These are phyloP conservation scores for Clarireedia hainanense DNA, from an alignment of 2,329 filamentous ascomycete genomes.

Conservation along the genomic window DNA sequence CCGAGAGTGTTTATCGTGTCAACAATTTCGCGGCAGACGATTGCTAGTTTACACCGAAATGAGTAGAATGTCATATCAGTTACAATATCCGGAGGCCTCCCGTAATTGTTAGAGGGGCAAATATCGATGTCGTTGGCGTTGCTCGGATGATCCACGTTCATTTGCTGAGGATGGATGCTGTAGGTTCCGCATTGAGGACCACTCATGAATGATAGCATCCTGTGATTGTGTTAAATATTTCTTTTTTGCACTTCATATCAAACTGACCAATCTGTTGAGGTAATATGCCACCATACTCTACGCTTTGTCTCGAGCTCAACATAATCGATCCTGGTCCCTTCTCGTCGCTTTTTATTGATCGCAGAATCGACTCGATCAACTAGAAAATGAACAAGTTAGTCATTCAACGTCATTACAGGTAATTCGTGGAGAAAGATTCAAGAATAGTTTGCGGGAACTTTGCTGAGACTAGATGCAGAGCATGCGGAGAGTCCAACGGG, in stretches of 20 bases:
- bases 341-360: constrained; percentile 16
- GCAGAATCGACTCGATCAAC: constrained; percentile 18
- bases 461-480: no score
- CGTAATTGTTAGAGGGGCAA: constrained; percentile 15
- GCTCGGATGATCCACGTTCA: constrained; percentile 31
- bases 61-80: constrained; percentile 34
- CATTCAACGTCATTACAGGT: no score
- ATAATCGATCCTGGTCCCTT: constrained; percentile 17
- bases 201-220: constrained; percentile 30
- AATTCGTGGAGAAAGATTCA: no score
- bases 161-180: constrained; percentile 31
- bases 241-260: neutral
- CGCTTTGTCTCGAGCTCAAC: constrained; percentile 31
- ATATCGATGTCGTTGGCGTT: constrained; percentile 32
- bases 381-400: no score
- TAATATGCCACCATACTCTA: constrained; percentile 36
- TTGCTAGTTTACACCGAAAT: constrained; percentile 29
- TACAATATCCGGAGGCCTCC: neutral
- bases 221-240: constrained; percentile 11
- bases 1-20: constrained; percentile 28
- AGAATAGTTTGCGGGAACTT: no score
- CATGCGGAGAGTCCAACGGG: no score
- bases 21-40: constrained; percentile 31
- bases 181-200: constrained; percentile 32
- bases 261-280: constrained; percentile 31